These are phyloP conservation scores for Nakazawaea wyomingensis DNA, from an alignment of 805 yeast species.

Conservation along the genomic window DNA sequence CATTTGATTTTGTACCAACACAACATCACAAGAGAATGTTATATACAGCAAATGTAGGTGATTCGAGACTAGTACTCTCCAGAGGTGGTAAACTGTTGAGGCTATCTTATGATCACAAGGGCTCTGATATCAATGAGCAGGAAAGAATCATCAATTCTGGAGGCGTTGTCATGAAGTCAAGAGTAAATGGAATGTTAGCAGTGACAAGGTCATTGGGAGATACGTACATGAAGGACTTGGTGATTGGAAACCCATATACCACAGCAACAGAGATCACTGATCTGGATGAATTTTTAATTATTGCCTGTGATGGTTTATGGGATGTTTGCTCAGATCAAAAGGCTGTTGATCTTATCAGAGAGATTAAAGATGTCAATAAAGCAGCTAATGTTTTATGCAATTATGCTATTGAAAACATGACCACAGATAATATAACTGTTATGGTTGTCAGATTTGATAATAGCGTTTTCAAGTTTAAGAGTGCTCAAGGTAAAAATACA, in stretches of 20 bases:
- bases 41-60: conserved; percentile 95
- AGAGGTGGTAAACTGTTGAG: conserved; percentile 73
- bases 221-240: conserved; percentile 83
- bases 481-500: background rate
- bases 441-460: conserved; percentile 71
- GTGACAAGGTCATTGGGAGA: conserved; percentile 94
- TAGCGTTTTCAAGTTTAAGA: conserved; percentile 30
- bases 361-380: conserved; percentile 48
- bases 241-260: conserved; percentile 88
- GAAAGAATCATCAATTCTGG: conserved; percentile 73
- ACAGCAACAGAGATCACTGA: conserved; percentile 71
- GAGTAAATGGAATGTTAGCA: conserved; percentile 95
- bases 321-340: conserved; percentile 83
- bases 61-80: conserved; percentile 75
- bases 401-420: conserved; percentile 69
- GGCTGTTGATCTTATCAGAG: conserved; percentile 69
- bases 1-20: conserved; percentile 45
- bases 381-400: conserved; percentile 68
- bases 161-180: conserved; percentile 80
- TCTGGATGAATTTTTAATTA: conserved; percentile 71
- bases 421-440: conserved; percentile 90
- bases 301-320: conserved; percentile 98
- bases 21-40: conserved; percentile 61
- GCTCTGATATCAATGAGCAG: conserved; percentile 73
- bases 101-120: conserved; percentile 90